These are phyloP conservation scores for Quercus tomentella DNA, from an alignment of 331 rosid species.

Conservation along the genomic window DNA sequence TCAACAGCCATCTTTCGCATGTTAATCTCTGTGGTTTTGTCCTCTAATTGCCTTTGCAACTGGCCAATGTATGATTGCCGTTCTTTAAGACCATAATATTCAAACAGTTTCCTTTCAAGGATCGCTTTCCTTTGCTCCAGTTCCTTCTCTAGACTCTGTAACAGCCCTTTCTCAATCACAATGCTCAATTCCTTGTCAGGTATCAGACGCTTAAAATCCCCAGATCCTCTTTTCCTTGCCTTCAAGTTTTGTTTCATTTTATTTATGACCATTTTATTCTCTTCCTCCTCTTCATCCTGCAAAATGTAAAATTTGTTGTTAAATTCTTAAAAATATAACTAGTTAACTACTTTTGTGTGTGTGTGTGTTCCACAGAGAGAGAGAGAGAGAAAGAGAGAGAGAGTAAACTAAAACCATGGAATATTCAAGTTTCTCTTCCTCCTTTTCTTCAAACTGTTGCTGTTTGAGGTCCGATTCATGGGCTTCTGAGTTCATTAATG, in stretches of 20 bases:
- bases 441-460: conserved; percentile 8
- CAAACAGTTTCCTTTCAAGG: conserved; percentile 33
- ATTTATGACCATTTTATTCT: background rate
- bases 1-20: conserved; percentile 18
- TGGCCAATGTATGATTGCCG: conserved; percentile 23
- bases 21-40: conserved; percentile 24
- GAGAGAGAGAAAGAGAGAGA: background rate
- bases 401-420: background rate
- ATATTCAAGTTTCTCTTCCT: conserved; percentile 13
- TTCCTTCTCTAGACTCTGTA: conserved; percentile 20
- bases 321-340: background rate
- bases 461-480: conserved; percentile 13
- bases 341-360: background rate
- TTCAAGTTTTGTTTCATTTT: background rate
- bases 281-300: conserved; percentile 26
- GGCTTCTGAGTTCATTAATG: conserved; percentile 17
- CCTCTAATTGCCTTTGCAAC: conserved; percentile 16
- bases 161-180: conserved; percentile 13
- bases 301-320: background rate
- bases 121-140: conserved; percentile 30
- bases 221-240: background rate
- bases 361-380: too few species aligned
- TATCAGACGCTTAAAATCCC: background rate
- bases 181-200: background rate
- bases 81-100: conserved; percentile 28